Base-by-base conservation (phyloP, 2,329 filamentous ascomycete species). In the Cercospora zeae-maydis region DNA sequence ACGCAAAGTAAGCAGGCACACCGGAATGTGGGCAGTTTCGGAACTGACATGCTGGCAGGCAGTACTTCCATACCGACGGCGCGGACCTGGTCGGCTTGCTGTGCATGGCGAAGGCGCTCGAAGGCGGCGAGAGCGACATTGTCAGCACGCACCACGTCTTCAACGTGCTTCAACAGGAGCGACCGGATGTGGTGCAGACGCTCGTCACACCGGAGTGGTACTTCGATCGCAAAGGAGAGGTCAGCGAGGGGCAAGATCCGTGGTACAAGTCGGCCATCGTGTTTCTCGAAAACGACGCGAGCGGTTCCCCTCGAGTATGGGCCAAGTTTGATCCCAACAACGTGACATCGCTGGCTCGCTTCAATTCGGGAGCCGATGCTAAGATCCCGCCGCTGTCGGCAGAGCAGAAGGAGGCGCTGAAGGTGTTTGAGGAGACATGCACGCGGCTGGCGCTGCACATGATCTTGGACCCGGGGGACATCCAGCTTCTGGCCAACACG, bases 311-410 rank as follows among this genome's bases (percentile, higher is more conserved):
- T 13, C 81, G 90, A 13, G 84, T 93, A 10, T 93, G 91, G 78
- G 88, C 86, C 75, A 96, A 96, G 82, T 96, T 89, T 86, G 92
- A 96, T 73, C 92, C 92, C 1, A 96, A 96, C 82, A 96, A 89
- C 75, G 86, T 96, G 63, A 86, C 86, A 66, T 92, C 88, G 8
- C 81, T 96, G 7, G 82, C 79, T 19, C 85, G 92, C 79, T 90
- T 86, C 1, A 85, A 91, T 72, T 77, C 78, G 19, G 91, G 90
- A 27, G 62, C 62, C 11, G 52, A 66, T 24, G 66, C 64, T 1
- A 74, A 89, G 52, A 88, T 96, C 64, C 91, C 92, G 7, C 79
- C 88, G 0, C 80, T 96, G 36, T 90, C 87, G 8, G 76, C 81
- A 0, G 88, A 83, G 62, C 92, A 96, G 77, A 70, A 83, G 58